phyloP scores from a whole-genome alignment of 768 basidiomycete species.

The Pleurotus salmoneostramineus region DNA sequence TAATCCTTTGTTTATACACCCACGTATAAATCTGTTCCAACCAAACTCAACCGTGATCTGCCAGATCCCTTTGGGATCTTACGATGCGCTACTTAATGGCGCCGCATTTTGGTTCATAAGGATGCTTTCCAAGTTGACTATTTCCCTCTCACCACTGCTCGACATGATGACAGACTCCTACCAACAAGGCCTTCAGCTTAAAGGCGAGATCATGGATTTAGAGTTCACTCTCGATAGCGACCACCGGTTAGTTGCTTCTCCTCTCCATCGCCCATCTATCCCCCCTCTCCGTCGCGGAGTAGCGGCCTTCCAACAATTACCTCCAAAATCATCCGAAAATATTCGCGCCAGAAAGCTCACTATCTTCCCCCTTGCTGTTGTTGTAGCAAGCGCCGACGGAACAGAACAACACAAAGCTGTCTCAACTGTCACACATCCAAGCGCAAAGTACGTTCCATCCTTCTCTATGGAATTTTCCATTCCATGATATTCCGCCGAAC shows the following conservation, averaged over 20 bases:
- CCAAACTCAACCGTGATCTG: constrained; percentile 36
- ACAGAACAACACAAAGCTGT: constrained; percentile 88
- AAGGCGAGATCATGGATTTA: constrained; percentile 75
- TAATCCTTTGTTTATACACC: constrained; percentile 5
- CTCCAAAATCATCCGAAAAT: constrained; percentile 44
- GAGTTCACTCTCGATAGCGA: constrained; percentile 71
- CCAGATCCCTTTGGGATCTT: constrained; percentile 22
- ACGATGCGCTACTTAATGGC: constrained; percentile 54
- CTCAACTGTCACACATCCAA: constrained; percentile 93
- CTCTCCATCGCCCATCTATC: constrained; percentile 11
- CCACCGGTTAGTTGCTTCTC: constrained; percentile 43
- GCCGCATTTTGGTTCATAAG: constrained; percentile 48
- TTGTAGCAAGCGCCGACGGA: constrained; percentile 78
- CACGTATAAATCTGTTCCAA: constrained; percentile 15
- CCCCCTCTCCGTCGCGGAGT: constrained; percentile 7
- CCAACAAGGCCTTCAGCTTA: constrained; percentile 54
- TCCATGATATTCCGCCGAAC: neutral
- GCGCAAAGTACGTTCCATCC: constrained; percentile 60
- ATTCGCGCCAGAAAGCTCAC: constrained; percentile 33
- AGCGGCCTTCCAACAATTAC: constrained; percentile 22
- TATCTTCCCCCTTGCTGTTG: constrained; percentile 28
- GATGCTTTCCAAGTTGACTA: constrained; percentile 40
- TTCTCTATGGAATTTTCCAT: neutral
- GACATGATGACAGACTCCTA: constrained; percentile 53
- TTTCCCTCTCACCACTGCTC: constrained; percentile 40